Evolutionary conservation across 2,329 filamentous ascomycete genomes (phyloP), one percentile per base, ranked within the genome.

Genomic region (Cercospora brassicicola): DNA sequence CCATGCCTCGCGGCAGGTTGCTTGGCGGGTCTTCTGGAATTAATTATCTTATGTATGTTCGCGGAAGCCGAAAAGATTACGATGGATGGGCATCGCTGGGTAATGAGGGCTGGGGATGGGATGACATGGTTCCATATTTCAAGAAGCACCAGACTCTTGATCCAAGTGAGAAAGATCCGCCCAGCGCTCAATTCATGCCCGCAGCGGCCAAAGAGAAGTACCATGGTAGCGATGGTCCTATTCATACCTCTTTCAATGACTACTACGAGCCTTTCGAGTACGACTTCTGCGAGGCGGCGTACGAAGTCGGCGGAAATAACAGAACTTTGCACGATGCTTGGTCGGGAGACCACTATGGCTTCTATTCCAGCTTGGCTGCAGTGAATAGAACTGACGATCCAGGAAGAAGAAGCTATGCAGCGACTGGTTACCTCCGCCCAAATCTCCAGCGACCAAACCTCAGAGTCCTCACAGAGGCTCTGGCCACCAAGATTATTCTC

Each of bases 1-100:
- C 72, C 8, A 73, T 73, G 72, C 77, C 79, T 3, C 74, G 80
- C 20, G 81, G 81, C 3, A 79, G 78, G 53, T 74, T 77, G 0
- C 73, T 82, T 1, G 81, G 81, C 11, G 80, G 81, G 0, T 77
- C 76, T 23, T 71, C 65, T 26, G 79, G 76, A 0, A 81, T 82
- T 56, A 83, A 83, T 64, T 80, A 79, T 62, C 59, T 77, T 6
- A 77, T 78, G 72, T 76, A 77, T 66, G 74, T 79, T 23, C 73
- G 76, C n/a, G 78, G 75, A 2, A 73, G 73, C 6, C 74, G 69
- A 42, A 72, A 64, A 2, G 78, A 79, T 67, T 79, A 80, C 53
- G 75, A 81, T 69, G 78, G 72, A 8, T 82, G 80, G 80, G 76
- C 66, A 42, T 42, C 59, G 18, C 61, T 76, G 13, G 75, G 72